Conservation (phyloP, 1,284 basidiomycete species). For the Leccinum olivaceoglutinosum region DNA sequence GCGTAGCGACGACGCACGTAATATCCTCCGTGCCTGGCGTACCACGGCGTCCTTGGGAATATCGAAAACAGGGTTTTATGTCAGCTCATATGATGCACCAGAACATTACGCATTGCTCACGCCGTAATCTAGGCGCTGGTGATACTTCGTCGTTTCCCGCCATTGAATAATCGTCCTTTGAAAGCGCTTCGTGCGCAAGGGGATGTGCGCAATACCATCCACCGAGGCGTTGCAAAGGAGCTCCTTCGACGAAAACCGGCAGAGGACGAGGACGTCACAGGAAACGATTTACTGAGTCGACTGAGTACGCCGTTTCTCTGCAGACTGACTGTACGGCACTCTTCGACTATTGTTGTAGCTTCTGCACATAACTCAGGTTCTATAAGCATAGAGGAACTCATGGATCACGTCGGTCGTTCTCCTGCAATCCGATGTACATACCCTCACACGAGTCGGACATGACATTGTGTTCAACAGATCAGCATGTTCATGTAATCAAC, state of each 20-base stretch:
- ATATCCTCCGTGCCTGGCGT: slow-evolving; percentile 6
- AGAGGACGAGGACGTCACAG: background rate
- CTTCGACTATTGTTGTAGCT: background rate
- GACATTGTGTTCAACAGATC: background rate
- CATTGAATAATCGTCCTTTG: slow-evolving; percentile 4
- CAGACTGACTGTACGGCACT: background rate
- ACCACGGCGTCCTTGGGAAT: slow-evolving; percentile 5
- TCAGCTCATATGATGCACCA: background rate
- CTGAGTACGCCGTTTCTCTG: background rate
- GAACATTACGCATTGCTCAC: background rate
- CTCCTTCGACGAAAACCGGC: slow-evolving; percentile 1
- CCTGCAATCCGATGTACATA: background rate
- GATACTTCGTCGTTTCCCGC: slow-evolving; percentile 5
- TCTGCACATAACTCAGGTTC: slow-evolving; percentile 5
- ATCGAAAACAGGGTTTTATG: slow-evolving; percentile 5
- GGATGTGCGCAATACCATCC: slow-evolving; percentile 7
- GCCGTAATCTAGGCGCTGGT: background rate
- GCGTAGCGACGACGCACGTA: slow-evolving; percentile 5
- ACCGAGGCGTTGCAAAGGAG: slow-evolving; percentile 4
- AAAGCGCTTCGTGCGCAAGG: slow-evolving; percentile 5
- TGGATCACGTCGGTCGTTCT: slow-evolving; percentile 5
- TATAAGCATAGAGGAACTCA: slow-evolving; percentile 2
- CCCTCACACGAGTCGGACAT: background rate
- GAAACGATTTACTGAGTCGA: slow-evolving; percentile 6
- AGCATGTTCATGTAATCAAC: slow-evolving; percentile 10